These are phyloP conservation scores for Fermentozyma sake DNA, from an alignment of 1,139 yeast genomes.

Conservation along the genomic window DNA sequence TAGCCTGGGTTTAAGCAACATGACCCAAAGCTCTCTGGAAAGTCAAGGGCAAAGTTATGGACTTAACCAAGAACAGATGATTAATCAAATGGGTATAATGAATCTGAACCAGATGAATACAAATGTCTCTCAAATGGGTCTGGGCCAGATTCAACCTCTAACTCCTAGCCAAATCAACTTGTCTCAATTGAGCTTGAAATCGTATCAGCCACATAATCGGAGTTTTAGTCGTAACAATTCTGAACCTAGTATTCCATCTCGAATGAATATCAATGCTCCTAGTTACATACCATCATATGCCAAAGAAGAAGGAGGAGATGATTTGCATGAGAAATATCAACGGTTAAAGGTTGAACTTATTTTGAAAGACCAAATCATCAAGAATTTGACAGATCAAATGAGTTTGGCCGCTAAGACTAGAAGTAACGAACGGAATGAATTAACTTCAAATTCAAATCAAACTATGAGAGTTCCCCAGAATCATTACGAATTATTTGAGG, in stretches of 20 bases:
- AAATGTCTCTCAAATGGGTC: too few species aligned
- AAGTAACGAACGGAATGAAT: conserved; percentile 8
- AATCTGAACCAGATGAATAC: too few species aligned
- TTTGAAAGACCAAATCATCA: conserved; percentile 32
- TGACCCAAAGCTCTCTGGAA: too few species aligned
- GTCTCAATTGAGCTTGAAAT: background rate
- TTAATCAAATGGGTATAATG: too few species aligned
- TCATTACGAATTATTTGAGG: conserved; percentile 45
- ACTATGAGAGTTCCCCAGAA: conserved; percentile 32
- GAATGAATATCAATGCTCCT: conserved; percentile 26
- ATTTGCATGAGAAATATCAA: conserved; percentile 6
- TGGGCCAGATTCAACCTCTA: too few species aligned
- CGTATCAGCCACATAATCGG: too few species aligned
- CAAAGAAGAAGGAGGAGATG: conserved; percentile 4
- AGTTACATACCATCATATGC: conserved; percentile 22
- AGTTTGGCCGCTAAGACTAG: conserved; percentile 13
- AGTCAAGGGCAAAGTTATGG: too few species aligned
- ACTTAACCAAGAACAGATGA: too few species aligned
- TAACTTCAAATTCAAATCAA: conserved; percentile 5
- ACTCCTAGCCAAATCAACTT: too few species aligned
- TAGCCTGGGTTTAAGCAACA: too few species aligned
- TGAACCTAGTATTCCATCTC: too few species aligned
- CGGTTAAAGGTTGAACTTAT: conserved; percentile 29
- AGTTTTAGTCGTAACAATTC: too few species aligned
- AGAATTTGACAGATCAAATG: conserved; percentile 30